Base-by-base conservation (phyloP, 371 early-diverging fungal genomes). In the Syncephalis plumigaleata region DNA sequence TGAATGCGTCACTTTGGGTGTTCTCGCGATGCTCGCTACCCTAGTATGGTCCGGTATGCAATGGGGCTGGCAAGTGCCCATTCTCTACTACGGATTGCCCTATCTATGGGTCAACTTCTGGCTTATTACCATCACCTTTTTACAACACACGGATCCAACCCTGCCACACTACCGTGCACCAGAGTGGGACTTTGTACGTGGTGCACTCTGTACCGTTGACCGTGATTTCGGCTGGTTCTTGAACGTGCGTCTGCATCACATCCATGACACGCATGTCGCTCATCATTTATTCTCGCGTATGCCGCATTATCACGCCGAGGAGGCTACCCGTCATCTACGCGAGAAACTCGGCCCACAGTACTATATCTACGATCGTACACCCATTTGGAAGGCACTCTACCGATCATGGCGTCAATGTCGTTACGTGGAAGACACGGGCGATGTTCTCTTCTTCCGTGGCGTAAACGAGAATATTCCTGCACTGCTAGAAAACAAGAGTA, bases 221-320 rank as follows among this genome's bases (percentile, higher is more conserved):
- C 83, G 89, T 44, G 79, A 78, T 56, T 87, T 70, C 52, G 89
- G 91, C 50, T 64, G 63, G 60, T 53, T 87, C 54, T 64, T 87
- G 59, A 77, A 88, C 67, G 61, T 67, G 61, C 77, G 79, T 64
- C 70, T 81, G 64, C 89, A 88, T 60, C 79, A 79, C 52, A 85
- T 86, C 48, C 66, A 73, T 39, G 84, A 86, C 55, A 79, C 84
- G 13, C 87, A 86, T 53, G 84, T 89, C 36, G 84, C 79, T 17
- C 91, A 91, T 57, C 89, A 91, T 55, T 60, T 86, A 55, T 91
- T 88, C 66, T 81, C 83, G 20, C 77, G 72, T 24, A 88, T 91
- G 87, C 91, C 91, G 18, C 84, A 83, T 67, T 91, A 91, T 68
- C 71, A 91, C 50, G 84, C 87, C 9, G 61, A 71, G 48, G 84